phyloP scores from a whole-genome alignment of 1,284 basidiomycete species.

The Phylloporus sp. region DNA sequence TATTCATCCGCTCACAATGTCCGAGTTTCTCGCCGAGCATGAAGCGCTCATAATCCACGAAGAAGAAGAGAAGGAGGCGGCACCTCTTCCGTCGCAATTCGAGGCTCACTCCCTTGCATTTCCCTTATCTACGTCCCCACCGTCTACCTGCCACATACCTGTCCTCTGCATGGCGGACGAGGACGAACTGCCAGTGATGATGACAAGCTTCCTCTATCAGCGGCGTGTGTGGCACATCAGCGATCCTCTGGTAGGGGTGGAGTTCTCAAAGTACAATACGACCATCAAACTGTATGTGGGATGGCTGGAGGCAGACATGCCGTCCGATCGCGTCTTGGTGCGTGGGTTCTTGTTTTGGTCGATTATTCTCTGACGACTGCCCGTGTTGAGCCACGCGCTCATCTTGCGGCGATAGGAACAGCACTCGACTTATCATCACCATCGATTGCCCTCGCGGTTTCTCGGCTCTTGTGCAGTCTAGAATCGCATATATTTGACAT shows the following conservation, averaged over 20 bases:
- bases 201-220: constrained; percentile 21
- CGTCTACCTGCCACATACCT: constrained; percentile 9
- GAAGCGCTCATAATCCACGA: background rate
- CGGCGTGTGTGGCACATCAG: constrained; percentile 15
- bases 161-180: constrained; percentile 11
- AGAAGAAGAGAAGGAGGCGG: background rate
- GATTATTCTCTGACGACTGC: background rate
- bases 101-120: constrained; percentile 11
- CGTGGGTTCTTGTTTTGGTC: background rate
- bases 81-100: constrained; percentile 4
- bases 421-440: constrained; percentile 14
- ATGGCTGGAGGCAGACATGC: constrained; percentile 8
- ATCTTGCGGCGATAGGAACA: constrained; percentile 13
- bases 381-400: constrained; percentile 13
- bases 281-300: constrained; percentile 8
- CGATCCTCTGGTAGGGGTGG: constrained; percentile 10
- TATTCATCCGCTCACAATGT: constrained; percentile 3
- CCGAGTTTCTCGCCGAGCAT: constrained; percentile 11
- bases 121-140: background rate
- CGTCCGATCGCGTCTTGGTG: constrained; percentile 3
- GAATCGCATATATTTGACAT: constrained; percentile 2
- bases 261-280: constrained; percentile 19
- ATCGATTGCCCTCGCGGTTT: constrained; percentile 6
- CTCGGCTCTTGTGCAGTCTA: constrained; percentile 9
- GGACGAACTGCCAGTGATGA: constrained; percentile 8